Percentiles rank a stretch among this genome's conserved stretches.
Conservation (phyloP, 2,329 filamentous ascomycete species). For the Alternaria triticina region DNA sequence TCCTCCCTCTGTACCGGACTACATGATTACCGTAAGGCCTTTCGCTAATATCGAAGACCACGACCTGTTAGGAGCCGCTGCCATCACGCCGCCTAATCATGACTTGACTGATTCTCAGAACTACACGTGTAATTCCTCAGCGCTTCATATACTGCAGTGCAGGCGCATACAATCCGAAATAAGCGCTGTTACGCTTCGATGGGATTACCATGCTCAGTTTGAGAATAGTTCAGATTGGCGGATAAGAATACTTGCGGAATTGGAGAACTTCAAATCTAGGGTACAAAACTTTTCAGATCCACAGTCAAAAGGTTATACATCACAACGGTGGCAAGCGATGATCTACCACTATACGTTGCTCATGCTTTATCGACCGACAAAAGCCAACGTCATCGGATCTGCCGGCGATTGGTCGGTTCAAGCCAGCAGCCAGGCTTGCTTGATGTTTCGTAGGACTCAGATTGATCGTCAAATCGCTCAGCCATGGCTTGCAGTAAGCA, state of each 20-base stretch:
- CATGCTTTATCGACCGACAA: conserved; percentile 25
- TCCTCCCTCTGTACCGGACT: conserved; percentile 22
- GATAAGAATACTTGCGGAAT: conserved; percentile 20
- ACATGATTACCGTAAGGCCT: conserved; percentile 20
- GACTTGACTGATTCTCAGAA: conserved; percentile 14
- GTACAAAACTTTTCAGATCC: conserved; percentile 25
- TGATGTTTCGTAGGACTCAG: conserved; percentile 27
- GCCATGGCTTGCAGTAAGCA: conserved; percentile 27
- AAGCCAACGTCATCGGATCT: conserved; percentile 18
- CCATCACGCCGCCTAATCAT: conserved; percentile 5
- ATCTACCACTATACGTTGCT: conserved; percentile 28
- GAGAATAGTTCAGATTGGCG: conserved; percentile 23
- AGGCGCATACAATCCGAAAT: conserved; percentile 29
- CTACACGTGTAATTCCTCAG: conserved; percentile 22
- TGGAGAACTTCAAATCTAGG: conserved; percentile 23
- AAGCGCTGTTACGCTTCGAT: conserved; percentile 20
- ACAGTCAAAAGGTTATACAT: conserved; percentile 25
- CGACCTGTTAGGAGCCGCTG: conserved; percentile 14
- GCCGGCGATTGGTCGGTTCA: conserved; percentile 30
- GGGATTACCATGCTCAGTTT: conserved; percentile 17
- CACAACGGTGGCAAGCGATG: conserved; percentile 28
- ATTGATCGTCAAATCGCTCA: conserved; percentile 28
- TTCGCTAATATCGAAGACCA: conserved; percentile 26
- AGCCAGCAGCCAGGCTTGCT: conserved; percentile 25
- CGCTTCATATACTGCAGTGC: conserved; percentile 26